Base-by-base conservation (phyloP, 2,329 filamentous ascomycete genomes). In the Beauveria australis region DNA sequence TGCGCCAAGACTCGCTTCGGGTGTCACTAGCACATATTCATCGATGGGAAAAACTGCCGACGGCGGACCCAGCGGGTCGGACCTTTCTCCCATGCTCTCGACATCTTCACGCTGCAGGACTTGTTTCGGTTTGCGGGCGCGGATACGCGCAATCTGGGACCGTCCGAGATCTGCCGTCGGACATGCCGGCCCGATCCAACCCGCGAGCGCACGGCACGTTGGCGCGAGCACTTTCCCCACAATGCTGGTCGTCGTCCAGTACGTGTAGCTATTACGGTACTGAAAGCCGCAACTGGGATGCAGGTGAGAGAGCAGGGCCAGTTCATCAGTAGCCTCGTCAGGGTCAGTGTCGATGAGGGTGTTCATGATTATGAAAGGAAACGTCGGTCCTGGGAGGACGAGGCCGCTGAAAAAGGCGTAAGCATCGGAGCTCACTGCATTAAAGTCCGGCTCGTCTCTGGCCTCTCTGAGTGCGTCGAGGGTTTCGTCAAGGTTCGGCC, bases 391-490 rank as follows among this genome's bases (percentile, higher is more conserved):
- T 9, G 89, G 89, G 3, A 92, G 74, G 41, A 91, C 81, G 16
- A 91, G 79, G 4, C 88, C 88, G 43, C 86, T 89, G 68, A 91
- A 91, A 75, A 89, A 92, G 7, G 89, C 88, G 82, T 90, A 87
- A 18, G 88, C 82, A 68, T 90, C 87, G 22, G 87, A 88, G 67
- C 85, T 85, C 68, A 86, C 74, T 46, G 79, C 75, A 63, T 89
- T 78, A 57, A 89, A 74, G 16, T 78, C 77, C 24, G 80, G 79
- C 62, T 87, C 83, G 12, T 73, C 74, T 61, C 88, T 84, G 63
- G 79, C 78, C 63, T 86, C 80, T 63, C 80, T 82, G 59, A 91
- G 78, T 51, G 82, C 78, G 47, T 83, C 81, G 49, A 89, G 78
- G 7, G 88, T 85, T 62, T 84, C 83, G 22, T 76, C 76, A 62